Evolutionary conservation across 2,329 filamentous ascomycete species (phyloP), one percentile per base, ranked within the genome.

Genomic region (Cordyceps tenuipes): DNA sequence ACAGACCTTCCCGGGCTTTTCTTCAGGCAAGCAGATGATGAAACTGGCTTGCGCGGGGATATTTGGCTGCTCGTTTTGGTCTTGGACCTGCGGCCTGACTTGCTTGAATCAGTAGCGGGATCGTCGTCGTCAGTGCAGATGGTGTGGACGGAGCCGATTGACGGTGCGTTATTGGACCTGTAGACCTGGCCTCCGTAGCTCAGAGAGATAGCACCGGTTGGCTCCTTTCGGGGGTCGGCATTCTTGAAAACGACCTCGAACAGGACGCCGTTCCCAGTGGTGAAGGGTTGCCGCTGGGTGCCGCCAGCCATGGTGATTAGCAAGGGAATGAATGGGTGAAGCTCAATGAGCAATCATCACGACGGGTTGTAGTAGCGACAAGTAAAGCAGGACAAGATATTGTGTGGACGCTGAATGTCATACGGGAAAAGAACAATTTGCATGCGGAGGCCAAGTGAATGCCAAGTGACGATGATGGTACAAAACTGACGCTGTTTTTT

Each of bases 41-140:
- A 19, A 13, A 7, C 19, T 13, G 4, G 5, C 15, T 19, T 8
- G 12, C 5, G 26, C 15, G 9, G 10, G 7, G 15, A 34, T 3
- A 1, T 9, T 43, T 36, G 49, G 15, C 46, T 29, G 17, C 21
- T 12, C n/a, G 3, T 12, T n/a, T 57, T 57, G 15, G 17, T 19
- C 1, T 57, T 57, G 15, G 17, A 15, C 1, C 44, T 17, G 13
- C 3, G n/a, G 8, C 2, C 19, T 3, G 31, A 21, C 10, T 26
- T 47, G 41, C 41, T 53, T 29, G 21, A 21, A 15, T 34, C 48
- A 2, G 23, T 49, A 2, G 23, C 12, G n/a, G 54, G 54, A 4
- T 54, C 51, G 13, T 60, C 59, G 12, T 62, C 58, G 23, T 63
- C 60, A 10, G 31, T 59, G 46, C 59, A n/a, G 46, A 57, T 59